These are phyloP conservation scores for Prillingera fragicola DNA, from an alignment of 1,284 basidiomycete species.

Conservation along the genomic window DNA sequence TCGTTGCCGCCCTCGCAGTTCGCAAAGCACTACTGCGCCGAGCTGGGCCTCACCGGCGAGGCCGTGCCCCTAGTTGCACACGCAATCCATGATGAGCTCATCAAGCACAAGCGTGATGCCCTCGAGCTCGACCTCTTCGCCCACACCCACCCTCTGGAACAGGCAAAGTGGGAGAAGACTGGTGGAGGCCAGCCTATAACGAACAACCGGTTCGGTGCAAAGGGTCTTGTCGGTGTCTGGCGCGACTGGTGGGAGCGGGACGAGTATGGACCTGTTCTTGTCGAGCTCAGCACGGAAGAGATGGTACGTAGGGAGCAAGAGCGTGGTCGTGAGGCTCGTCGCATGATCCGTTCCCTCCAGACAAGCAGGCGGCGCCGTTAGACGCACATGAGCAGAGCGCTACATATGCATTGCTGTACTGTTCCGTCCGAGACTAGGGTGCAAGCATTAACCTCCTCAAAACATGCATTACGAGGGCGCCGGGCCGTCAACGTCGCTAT, in stretches of 20 bases:
- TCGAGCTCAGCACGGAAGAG: constrained; percentile 81
- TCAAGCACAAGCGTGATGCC: constrained; percentile 90
- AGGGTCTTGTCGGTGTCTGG: constrained; percentile 82
- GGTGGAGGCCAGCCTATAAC: constrained; percentile 55
- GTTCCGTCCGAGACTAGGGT: no score
- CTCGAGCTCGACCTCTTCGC: constrained; percentile 86
- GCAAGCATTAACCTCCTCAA: no score
- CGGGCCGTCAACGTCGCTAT: no score
- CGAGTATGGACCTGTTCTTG: constrained; percentile 84
- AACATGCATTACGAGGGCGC: no score
- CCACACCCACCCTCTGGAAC: constrained; percentile 51
- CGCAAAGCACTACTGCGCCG: constrained; percentile 69
- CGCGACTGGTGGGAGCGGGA: constrained; percentile 89
- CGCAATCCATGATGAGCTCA: constrained; percentile 88
- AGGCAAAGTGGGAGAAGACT: constrained; percentile 60
- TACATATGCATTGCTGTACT: not conserved
- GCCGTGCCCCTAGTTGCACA: constrained; percentile 83
- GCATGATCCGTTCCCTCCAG: constrained; percentile 14
- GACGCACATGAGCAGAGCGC: not conserved
- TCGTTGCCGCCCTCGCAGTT: constrained; percentile 85
- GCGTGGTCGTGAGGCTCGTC: constrained; percentile 62
- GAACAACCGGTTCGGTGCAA: constrained; percentile 59
- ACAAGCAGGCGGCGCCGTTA: constrained; percentile 10
- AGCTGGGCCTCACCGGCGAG: constrained; percentile 83
- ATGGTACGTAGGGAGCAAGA: constrained; percentile 85